phyloP scores from a whole-genome alignment of 768 basidiomycete species.

The Collybia mongolica region DNA sequence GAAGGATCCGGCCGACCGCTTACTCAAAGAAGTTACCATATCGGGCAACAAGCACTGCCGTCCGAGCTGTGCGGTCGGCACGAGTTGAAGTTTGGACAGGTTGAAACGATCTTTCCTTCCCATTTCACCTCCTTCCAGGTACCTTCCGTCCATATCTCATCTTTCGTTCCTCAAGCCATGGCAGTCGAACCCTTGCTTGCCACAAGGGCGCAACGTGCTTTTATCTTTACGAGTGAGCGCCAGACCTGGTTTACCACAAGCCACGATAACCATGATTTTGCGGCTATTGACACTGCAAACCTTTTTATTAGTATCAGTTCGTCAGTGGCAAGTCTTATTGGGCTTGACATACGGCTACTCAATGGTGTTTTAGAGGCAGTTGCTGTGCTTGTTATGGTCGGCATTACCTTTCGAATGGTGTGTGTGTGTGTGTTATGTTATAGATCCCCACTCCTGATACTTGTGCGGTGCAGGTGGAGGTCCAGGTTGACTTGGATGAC shows the following conservation, averaged over 20 bases:
- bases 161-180: slow-evolving; percentile 39
- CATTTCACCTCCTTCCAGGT: slow-evolving; percentile 6
- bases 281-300: slow-evolving; percentile 2
- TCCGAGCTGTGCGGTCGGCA: background rate
- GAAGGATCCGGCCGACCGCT: too few relatives aligned
- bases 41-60: background rate
- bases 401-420: slow-evolving; percentile 65
- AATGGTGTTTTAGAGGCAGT: slow-evolving; percentile 58
- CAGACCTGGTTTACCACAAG: background rate
- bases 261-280: background rate
- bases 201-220: slow-evolving; percentile 70
- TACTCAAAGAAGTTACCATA: too few relatives aligned
- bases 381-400: slow-evolving; percentile 74
- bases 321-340: slow-evolving; percentile 38
- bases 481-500: slow-evolving; percentile 39
- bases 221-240: slow-evolving; percentile 65
- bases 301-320: slow-evolving; percentile 45
- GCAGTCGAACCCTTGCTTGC: slow-evolving; percentile 69
- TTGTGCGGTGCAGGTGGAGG: slow-evolving; percentile 42
- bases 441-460: slow-evolving; percentile 1
- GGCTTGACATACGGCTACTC: too few relatives aligned
- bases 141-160: slow-evolving; percentile 3
- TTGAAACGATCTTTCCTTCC: background rate
- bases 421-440: slow-evolving; percentile 17
- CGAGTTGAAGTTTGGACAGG: background rate